Conservation (phyloP, 2,329 filamentous ascomycete species). For the Cryoendolithus antarcticus region DNA sequence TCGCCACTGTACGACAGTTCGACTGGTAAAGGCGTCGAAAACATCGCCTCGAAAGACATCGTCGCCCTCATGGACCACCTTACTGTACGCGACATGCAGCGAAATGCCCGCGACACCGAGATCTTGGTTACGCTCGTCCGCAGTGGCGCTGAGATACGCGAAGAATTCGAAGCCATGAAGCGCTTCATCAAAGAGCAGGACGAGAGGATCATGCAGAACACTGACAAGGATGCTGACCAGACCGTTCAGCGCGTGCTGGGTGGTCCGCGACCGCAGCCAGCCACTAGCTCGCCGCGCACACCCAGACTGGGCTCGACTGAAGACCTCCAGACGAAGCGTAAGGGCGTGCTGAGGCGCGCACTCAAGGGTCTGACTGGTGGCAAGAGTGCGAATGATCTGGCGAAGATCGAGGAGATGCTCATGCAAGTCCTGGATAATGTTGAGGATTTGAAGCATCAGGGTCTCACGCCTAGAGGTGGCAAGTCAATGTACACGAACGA, state of each 20-base stretch:
- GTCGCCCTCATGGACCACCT: slow-evolving; percentile 97
- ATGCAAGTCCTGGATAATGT: slow-evolving; percentile 87
- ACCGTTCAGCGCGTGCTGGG: slow-evolving; percentile 71
- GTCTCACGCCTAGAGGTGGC: slow-evolving; percentile 11
- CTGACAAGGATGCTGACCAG: slow-evolving; percentile 78
- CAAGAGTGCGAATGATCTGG: slow-evolving; percentile 67
- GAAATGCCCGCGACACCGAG: slow-evolving; percentile 91
- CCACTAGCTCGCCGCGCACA: slow-evolving; percentile 43
- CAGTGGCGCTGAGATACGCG: slow-evolving; percentile 91
- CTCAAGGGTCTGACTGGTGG: slow-evolving; percentile 70
- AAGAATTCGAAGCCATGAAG: slow-evolving; percentile 91
- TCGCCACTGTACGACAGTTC: slow-evolving; percentile 85
- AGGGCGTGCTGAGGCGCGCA: slow-evolving; percentile 89
- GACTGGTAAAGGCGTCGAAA: slow-evolving; percentile 75
- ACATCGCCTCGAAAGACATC: slow-evolving; percentile 92
- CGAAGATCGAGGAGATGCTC: slow-evolving; percentile 40
- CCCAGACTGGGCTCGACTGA: slow-evolving; percentile 40
- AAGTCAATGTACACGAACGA: slow-evolving; percentile 11
- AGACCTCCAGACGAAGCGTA: slow-evolving; percentile 61
- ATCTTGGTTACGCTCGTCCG: slow-evolving; percentile 89
- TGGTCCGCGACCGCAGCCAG: slow-evolving; percentile 73
- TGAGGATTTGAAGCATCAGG: slow-evolving; percentile 45
- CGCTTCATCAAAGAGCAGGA: slow-evolving; percentile 83
- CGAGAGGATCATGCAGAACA: slow-evolving; percentile 72
- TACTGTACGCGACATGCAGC: slow-evolving; percentile 90